A percentile compares a stretch with the other conserved stretches of the same genome.
Evolutionary conservation across 148 eudicot species (phyloP).

Genomic region (Silene conica): DNA sequence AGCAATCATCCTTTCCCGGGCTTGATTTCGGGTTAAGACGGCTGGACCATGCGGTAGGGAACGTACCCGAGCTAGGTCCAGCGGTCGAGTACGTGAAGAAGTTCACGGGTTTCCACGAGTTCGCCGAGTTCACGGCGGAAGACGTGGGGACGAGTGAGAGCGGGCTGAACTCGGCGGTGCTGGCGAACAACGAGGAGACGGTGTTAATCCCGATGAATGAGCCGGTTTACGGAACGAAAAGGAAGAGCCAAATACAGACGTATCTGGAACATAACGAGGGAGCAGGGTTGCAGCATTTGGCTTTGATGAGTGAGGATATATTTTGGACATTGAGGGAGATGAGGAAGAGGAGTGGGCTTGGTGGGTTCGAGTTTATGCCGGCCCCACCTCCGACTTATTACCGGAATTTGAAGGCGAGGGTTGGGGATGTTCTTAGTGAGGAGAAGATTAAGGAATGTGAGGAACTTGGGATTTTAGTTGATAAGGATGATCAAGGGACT

Average conservation of each 20-base stretch:
- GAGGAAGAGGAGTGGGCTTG: conserved; percentile 69
- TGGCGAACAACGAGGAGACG: conserved; percentile 70
- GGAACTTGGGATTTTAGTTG: conserved; percentile 88
- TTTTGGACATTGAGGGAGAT: conserved; percentile 79
- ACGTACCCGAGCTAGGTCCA: conserved; percentile 58
- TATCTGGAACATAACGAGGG: conserved; percentile 96
- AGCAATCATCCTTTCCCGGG: conserved; percentile 33
- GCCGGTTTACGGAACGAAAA: conserved; percentile 77
- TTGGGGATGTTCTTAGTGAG: conserved; percentile 58
- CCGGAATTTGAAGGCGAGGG: conserved; percentile 59
- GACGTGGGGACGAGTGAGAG: conserved; percentile 93
- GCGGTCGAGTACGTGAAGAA: conserved; percentile 54
- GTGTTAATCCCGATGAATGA: conserved; percentile 81
- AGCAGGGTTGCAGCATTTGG: conserved; percentile 87
- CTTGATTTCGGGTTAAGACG: conserved; percentile 67
- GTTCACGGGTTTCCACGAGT: conserved; percentile 89
- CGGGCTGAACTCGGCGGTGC: conserved; percentile 75
- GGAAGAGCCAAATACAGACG: conserved; percentile 95
- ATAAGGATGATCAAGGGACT: conserved; percentile 92
- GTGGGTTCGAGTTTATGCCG: conserved; percentile 98
- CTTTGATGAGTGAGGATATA: conserved; percentile 66
- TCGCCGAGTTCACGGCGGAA: conserved; percentile 78
- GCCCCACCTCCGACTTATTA: conserved; percentile 90
- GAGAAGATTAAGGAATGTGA: conserved; percentile 87
- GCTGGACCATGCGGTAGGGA: conserved; percentile 87